Conservation (phyloP, 2,329 filamentous ascomycete genomes). For the Fusarium sororula region DNA sequence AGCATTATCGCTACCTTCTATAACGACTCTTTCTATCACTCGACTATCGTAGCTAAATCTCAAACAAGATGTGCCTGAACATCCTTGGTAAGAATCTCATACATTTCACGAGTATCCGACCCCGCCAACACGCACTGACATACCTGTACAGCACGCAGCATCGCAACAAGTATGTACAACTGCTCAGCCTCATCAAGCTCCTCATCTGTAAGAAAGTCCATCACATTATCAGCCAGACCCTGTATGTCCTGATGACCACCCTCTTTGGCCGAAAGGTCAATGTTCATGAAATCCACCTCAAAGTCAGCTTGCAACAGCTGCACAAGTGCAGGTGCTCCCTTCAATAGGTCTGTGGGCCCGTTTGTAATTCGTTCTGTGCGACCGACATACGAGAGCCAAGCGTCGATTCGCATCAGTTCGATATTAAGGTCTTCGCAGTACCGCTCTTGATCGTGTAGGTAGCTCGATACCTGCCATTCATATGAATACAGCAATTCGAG, state of each 20-base stretch:
- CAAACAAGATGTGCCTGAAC: not conserved
- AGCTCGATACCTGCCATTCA: not conserved
- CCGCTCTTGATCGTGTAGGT: not conserved
- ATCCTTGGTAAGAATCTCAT: not conserved
- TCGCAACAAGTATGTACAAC: accelerated
- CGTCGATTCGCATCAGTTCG: not conserved
- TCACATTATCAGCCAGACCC: accelerated
- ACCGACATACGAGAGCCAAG: not conserved
- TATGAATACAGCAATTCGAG: not conserved
- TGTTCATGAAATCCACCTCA: not conserved
- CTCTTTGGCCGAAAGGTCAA: not conserved
- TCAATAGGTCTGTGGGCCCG: accelerated
- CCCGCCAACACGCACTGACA: not conserved
- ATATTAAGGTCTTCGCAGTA: not conserved
- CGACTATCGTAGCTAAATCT: not conserved
- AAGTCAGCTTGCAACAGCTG: not conserved
- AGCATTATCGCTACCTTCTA: not conserved
- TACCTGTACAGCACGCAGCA: not conserved
- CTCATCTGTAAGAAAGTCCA: not conserved
- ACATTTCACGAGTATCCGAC: not conserved
- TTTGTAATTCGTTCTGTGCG: not conserved
- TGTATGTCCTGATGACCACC: not conserved
- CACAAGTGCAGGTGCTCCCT: not conserved
- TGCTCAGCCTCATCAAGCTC: not conserved
- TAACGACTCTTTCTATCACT: accelerated